A percentile compares a stretch with the other conserved stretches of the same genome.
Evolutionary conservation across 345 rosid species (phyloP).

Genomic region (Raphanus sativus): DNA sequence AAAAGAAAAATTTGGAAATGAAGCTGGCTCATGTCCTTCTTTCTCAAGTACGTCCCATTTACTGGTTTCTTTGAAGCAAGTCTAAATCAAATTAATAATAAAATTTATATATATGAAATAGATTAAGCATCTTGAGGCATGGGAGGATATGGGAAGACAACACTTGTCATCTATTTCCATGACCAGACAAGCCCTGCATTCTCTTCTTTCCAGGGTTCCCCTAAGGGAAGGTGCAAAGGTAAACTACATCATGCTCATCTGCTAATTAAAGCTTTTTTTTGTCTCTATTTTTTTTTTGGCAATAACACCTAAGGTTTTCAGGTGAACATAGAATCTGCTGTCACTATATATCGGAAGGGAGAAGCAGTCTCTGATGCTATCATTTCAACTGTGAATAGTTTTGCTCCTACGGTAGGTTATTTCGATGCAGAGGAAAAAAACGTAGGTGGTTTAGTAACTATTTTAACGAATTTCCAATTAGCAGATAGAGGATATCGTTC

Average conservation of each 20-base stretch:
- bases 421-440: background rate
- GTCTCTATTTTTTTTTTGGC: background rate
- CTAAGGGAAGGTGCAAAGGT: constrained; percentile 69
- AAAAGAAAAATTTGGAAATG: constrained; percentile 58
- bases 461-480: background rate
- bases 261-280: background rate
- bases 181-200: constrained; percentile 56
- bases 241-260: constrained; percentile 9
- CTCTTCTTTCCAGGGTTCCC: constrained; percentile 63
- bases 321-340: constrained; percentile 50
- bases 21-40: constrained; percentile 55
- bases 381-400: constrained; percentile 40
- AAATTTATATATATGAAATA: constrained; percentile 10
- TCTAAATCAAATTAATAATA: background rate
- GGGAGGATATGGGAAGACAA: constrained; percentile 71
- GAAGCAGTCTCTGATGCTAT: constrained; percentile 52
- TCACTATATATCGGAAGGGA: constrained; percentile 47
- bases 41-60: constrained; percentile 51
- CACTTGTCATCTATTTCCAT: constrained; percentile 50
- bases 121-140: constrained; percentile 62
- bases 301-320: constrained; percentile 17
- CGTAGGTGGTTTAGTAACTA: background rate
- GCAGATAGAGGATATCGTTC: constrained; percentile 48
- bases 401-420: constrained; percentile 47
- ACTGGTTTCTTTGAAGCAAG: background rate